Evolutionary conservation across 495 filamentous ascomycete genomes (phyloP), one percentile per base, ranked within the genome.

Genomic region (Aspergillus affinis): DNA sequence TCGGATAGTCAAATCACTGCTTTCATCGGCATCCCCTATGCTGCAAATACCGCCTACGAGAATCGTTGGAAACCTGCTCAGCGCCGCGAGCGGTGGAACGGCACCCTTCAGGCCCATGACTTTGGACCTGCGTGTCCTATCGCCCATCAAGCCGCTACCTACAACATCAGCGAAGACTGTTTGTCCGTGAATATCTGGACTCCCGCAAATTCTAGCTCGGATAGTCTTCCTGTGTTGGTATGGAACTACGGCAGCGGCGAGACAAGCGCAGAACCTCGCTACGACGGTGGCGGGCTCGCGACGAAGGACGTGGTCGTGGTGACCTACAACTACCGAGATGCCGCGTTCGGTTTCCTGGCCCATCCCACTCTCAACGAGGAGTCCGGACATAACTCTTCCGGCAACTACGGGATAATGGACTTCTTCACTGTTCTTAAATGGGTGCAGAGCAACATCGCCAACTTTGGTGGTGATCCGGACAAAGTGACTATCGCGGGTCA

Each of bases 271-370:
- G 44, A 63, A 20, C 26, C 56, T 21, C 64, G 64, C 64, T 70
- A 60, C 57, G 68, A 70, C 17, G 70, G 70, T 41, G 70, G 68
- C 45, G 70, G 70, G 26, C 61, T 72, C 58, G 68, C 70, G 3
- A 20, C 65, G 50, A 72, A 74, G 54, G 67, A 68, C 59, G 80
- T 90, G 55, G 76, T 91, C 18, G 71, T 89, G 49, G 81, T 92
- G 15, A 86, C 83, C 61, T 85, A 90, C 76, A 91, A 90, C 65
- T 88, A 88, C 60, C 83, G 89, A 15, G 85, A 89, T 15, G 87
- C 87, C 6, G 73, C 85, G 0, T 87, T 82, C 64, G 89, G 89
- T 0, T 90, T 87, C 59, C 77, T 90, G 0, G 85, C 88, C 2
- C 80, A 83, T 55, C 74, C 83, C 7, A 76, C 84, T 23, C 74